Base-by-base conservation (phyloP, 768 basidiomycete genomes). In the Lentinula lateritia region DNA sequence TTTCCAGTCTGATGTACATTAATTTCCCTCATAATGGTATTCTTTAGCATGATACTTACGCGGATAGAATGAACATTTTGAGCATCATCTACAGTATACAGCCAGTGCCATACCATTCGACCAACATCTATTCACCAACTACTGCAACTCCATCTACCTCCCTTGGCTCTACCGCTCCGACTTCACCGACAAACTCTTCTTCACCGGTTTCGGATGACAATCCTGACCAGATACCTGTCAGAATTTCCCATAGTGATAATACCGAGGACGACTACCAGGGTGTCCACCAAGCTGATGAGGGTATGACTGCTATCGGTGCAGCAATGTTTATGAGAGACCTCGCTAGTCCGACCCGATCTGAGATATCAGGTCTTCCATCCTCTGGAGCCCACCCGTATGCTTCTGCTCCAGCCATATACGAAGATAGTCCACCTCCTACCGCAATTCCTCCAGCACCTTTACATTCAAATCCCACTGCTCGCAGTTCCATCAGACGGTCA, bases 31-130 rank as follows among this genome's bases (percentile, higher is more conserved):
- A 16, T 55, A 2, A 55, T 42, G 9, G 32, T 28, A 8, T 53
- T 15, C 57, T 64, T 45, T 71, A 95, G 93, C 94, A 95, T 70
- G 94, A 96, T 73, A 95, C 94, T 8, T 96, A 96, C 72, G 92
- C 91, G 62, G 92, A 96, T 73, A 85, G 94, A 56, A 93, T 96
- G 89, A 90, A 91, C 69, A 94, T 95, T 69, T 82, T 96, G 60
- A 91, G 90, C 67, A 81, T 92, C 65, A 93, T 93, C 64, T 94
- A 94, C 77, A 89, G 86, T 72, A 92, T 94, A 72, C 90, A 90
- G 28, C 82, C 89, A 48, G 82, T 85, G 48, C 88, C 88, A 6
- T 67, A 80, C 54, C 83, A 83, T 71, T 71, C 78, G 59, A 73
- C 78, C 43, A 73, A 76, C 50, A 7, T 61, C 62, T 43, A 53